phyloP scores from a whole-genome alignment of 495 filamentous ascomycete genomes.

The Aspergillus homomorphus region DNA sequence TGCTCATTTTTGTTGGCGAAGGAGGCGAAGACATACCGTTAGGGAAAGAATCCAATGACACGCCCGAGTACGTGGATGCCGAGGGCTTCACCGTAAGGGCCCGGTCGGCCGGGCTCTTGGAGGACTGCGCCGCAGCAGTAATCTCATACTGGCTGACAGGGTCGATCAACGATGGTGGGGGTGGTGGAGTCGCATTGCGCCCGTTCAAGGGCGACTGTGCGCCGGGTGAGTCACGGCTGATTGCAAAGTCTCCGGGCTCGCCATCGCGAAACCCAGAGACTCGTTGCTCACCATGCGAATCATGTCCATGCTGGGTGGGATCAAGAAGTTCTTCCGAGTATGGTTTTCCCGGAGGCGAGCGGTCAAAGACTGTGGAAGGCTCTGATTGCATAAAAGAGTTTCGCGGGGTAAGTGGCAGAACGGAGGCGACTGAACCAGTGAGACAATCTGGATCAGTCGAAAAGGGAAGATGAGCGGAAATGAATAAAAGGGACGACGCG shows the following conservation, averaged over 20 bases:
- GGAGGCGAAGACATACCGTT: slow-evolving; percentile 60
- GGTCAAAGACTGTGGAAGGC: slow-evolving; percentile 60
- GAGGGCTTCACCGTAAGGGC: slow-evolving; percentile 62
- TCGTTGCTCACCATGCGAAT: slow-evolving; percentile 40
- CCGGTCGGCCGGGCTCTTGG: slow-evolving; percentile 42
- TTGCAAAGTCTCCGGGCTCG: slow-evolving; percentile 29
- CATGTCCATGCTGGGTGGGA: slow-evolving; percentile 75
- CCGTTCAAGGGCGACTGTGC: slow-evolving; percentile 33
- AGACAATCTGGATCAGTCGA: slow-evolving; percentile 43
- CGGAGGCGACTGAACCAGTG: slow-evolving; percentile 66
- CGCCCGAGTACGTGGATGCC: slow-evolving; percentile 40
- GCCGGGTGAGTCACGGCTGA: slow-evolving; percentile 26
- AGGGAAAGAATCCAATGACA: slow-evolving; percentile 65
- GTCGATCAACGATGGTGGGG: slow-evolving; percentile 52
- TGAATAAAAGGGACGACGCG: background rate
- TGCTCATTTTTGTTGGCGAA: background rate
- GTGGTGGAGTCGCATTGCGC: slow-evolving; percentile 16
- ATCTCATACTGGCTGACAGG: slow-evolving; percentile 70
- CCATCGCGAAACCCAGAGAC: slow-evolving; percentile 33
- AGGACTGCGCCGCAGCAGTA: slow-evolving; percentile 41
- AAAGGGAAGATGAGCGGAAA: background rate
- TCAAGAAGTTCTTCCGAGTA: slow-evolving; percentile 35
- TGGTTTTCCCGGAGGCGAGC: slow-evolving; percentile 43
- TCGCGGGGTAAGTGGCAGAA: slow-evolving; percentile 34
- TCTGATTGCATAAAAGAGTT: slow-evolving; percentile 89